These are phyloP conservation scores for Hymenochaete sp. DNA, from an alignment of 1,284 basidiomycete genomes.

Conservation along the genomic window DNA sequence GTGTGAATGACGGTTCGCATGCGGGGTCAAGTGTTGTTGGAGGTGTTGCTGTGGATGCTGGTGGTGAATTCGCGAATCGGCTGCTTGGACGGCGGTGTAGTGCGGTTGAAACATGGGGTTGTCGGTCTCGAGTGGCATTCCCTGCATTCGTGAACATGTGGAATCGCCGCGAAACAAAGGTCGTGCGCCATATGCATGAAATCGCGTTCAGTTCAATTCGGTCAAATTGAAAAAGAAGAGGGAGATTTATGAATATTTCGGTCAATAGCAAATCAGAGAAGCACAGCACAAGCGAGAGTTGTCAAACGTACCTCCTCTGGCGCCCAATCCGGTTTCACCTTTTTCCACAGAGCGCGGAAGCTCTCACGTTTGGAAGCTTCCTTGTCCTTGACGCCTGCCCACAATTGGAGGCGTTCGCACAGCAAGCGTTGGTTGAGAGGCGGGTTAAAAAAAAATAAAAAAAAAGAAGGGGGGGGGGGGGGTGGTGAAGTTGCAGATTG, in stretches of 20 bases:
- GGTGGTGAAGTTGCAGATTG: too few relatives aligned
- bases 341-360: conserved; percentile 14
- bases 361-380: conserved; percentile 12
- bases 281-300: not conserved
- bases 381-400: conserved; percentile 2
- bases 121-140: conserved; percentile 10
- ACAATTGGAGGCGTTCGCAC: not conserved
- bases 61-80: too few relatives aligned
- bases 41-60: too few relatives aligned
- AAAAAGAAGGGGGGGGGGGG: too few relatives aligned
- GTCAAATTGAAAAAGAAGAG: not conserved
- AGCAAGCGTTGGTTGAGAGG: not conserved
- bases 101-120: conserved; percentile 13
- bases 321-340: conserved; percentile 9
- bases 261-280: too few relatives aligned
- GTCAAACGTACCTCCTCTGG: conserved; percentile 41
- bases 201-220: not conserved
- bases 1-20: not conserved
- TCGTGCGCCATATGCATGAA: not conserved
- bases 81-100: not conserved
- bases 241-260: too few relatives aligned
- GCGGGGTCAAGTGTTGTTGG: too few relatives aligned
- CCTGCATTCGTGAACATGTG: conserved; percentile 3
- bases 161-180: not conserved
- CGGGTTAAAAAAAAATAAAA: too few relatives aligned